Evolutionary conservation across 2,329 filamentous ascomycete species (phyloP).

Genomic region (Diaporthe sp.): DNA sequence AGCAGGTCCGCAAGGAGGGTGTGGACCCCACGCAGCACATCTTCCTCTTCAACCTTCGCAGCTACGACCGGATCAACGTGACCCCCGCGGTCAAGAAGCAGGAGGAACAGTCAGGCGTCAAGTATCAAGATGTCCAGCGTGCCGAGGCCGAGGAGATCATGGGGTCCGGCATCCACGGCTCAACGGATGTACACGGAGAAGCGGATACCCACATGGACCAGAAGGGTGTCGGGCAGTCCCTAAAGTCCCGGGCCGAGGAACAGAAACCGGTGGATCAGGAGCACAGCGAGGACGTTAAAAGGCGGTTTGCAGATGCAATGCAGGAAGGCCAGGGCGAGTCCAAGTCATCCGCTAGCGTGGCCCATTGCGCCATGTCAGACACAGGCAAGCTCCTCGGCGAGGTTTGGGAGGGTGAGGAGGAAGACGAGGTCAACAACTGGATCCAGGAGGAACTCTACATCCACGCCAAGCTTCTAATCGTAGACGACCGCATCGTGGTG

Average conservation of each 20-base stretch:
- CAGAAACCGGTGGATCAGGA: conserved; percentile 51
- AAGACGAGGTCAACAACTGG: conserved; percentile 86
- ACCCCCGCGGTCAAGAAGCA: conserved; percentile 78
- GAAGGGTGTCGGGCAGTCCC: conserved; percentile 42
- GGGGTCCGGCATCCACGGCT: conserved; percentile 76
- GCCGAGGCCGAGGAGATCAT: conserved; percentile 94
- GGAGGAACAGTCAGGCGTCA: conserved; percentile 84
- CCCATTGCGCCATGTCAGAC: conserved; percentile 84
- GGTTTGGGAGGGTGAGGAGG: conserved; percentile 78
- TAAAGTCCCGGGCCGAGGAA: conserved; percentile 43
- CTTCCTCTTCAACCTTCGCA: conserved; percentile 93
- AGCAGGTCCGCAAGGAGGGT: conserved; percentile 75
- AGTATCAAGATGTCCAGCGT: conserved; percentile 86
- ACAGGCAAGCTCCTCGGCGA: conserved; percentile 73
- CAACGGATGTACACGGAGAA: conserved; percentile 54
- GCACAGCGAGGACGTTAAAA: conserved; percentile 58
- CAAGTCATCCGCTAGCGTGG: conserved; percentile 63
- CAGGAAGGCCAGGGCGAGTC: conserved; percentile 48
- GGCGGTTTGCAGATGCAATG: conserved; percentile 62
- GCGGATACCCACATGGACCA: conserved; percentile 61
- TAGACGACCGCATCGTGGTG: conserved; percentile 85
- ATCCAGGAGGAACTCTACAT: conserved; percentile 97
- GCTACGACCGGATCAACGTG: conserved; percentile 91
- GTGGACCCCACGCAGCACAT: conserved; percentile 84
- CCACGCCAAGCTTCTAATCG: conserved; percentile 90